Evolutionary conservation across 306 rosid species (phyloP).

Genomic region (Pachyrhizus erosus): DNA sequence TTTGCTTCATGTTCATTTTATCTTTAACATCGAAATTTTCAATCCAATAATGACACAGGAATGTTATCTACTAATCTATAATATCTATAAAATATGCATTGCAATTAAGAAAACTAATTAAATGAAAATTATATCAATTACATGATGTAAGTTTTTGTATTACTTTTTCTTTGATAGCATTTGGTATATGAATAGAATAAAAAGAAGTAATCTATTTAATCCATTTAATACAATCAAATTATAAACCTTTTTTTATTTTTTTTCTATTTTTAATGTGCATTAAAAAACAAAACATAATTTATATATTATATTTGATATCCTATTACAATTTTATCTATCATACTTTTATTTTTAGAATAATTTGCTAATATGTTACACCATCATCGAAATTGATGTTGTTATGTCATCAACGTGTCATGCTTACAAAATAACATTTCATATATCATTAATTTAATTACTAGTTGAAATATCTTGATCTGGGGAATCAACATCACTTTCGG

Average conservation of each 20-base stretch:
- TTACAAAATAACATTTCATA: constrained; percentile 24
- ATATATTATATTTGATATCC: background rate
- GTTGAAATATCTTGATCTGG: constrained; percentile 38
- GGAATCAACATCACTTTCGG: constrained; percentile 52
- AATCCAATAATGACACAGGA: too few relatives aligned
- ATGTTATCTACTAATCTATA: too few relatives aligned
- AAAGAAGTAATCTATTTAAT: background rate
- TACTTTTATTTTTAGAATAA: background rate
- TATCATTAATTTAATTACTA: constrained; percentile 10
- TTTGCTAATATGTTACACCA: background rate
- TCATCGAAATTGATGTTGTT: background rate
- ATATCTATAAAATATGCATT: too few relatives aligned
- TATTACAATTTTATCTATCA: background rate
- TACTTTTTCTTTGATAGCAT: background rate
- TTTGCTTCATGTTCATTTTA: too few relatives aligned
- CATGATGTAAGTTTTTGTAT: background rate
- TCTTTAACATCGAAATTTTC: background rate
- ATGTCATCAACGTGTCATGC: constrained; percentile 60
- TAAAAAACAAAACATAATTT: background rate
- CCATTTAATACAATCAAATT: background rate
- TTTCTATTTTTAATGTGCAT: background rate
- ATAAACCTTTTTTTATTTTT: background rate
- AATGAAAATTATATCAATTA: background rate
- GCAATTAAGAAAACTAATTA: background rate
- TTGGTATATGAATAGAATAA: background rate